Conservation (phyloP, 2,329 filamentous ascomycete species). For the Fusarium gaditjirri region DNA sequence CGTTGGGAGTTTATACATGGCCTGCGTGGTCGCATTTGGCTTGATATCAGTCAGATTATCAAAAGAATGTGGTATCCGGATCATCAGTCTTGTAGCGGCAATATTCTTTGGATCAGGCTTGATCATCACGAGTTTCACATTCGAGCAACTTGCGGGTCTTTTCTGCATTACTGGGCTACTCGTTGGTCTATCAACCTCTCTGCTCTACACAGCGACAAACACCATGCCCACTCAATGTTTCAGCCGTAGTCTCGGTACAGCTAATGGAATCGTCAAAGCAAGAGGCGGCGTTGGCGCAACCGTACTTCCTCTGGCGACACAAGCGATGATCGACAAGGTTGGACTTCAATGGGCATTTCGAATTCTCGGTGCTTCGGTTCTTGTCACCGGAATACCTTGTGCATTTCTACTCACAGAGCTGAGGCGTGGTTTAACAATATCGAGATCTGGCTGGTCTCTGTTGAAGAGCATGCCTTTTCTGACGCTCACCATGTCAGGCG, state of each 20-base stretch:
- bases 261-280: conserved; percentile 6
- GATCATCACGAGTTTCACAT: neutral
- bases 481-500: neutral
- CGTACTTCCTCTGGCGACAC: neutral
- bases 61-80: neutral
- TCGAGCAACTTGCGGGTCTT: neutral
- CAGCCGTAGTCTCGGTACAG: neutral
- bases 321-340: neutral
- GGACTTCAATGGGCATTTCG: conserved; percentile 6
- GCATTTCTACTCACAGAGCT: neutral
- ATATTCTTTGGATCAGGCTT: neutral
- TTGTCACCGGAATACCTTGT: neutral
- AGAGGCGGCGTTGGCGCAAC: conserved; percentile 7
- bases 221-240: conserved; percentile 4
- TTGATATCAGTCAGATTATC: neutral
- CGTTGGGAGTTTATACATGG: conserved; percentile 7
- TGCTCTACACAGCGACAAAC: neutral
- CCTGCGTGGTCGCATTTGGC: neutral
- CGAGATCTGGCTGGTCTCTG: conserved; percentile 6
- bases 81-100: neutral
- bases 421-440: neutral
- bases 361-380: neutral
- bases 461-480: neutral
- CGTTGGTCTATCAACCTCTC: neutral
- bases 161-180: neutral